These are phyloP conservation scores for Cadophora luteo-olivacea DNA, from an alignment of 2,329 filamentous ascomycete species.

Conservation along the genomic window DNA sequence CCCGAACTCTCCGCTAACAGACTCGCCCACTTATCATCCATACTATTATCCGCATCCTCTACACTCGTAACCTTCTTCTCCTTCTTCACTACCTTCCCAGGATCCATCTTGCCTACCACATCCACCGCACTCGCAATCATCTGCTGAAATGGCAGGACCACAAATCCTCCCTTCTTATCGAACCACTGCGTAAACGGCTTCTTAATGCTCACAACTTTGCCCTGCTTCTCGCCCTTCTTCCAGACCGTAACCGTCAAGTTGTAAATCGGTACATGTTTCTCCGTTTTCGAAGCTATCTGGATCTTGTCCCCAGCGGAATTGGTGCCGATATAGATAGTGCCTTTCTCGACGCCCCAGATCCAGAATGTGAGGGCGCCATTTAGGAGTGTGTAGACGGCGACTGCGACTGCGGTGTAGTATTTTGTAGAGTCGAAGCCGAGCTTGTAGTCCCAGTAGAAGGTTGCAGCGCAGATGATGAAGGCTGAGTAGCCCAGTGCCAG, in stretches of 20 bases:
- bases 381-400: constrained; percentile 78
- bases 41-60: constrained; percentile 32
- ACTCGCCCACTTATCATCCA: constrained; percentile 43
- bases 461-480: constrained; percentile 79
- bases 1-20: constrained; percentile 42
- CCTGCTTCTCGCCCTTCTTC: constrained; percentile 40
- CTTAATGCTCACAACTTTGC: constrained; percentile 48
- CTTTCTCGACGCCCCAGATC: constrained; percentile 84
- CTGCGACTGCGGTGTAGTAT: constrained; percentile 78
- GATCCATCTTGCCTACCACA: constrained; percentile 69
- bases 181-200: constrained; percentile 79
- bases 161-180: constrained; percentile 73
- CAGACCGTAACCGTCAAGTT: constrained; percentile 68
- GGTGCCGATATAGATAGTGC: constrained; percentile 79
- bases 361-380: constrained; percentile 83
- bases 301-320: constrained; percentile 73
- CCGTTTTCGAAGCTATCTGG: constrained; percentile 72
- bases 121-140: constrained; percentile 74
- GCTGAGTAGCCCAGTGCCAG: constrained; percentile 83
- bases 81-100: constrained; percentile 56
- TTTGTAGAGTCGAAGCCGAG: constrained; percentile 89
- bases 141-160: constrained; percentile 78
- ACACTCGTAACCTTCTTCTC: constrained; percentile 31
- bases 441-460: constrained; percentile 92
- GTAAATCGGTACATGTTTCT: constrained; percentile 85